These are phyloP conservation scores for Boechera stricta DNA, from an alignment of 345 rosid genomes.

Conservation along the genomic window DNA sequence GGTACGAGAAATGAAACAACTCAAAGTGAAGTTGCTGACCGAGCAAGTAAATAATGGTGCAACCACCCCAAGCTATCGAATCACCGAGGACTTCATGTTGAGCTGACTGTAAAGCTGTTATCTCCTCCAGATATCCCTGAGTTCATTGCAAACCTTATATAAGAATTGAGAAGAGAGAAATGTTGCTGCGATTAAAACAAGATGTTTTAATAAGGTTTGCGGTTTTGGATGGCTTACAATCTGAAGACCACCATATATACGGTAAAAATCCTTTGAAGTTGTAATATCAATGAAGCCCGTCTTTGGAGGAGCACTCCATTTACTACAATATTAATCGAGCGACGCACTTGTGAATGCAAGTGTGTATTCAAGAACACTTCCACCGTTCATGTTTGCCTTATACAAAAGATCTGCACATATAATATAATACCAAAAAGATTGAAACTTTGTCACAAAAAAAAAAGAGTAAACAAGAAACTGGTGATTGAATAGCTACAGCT, in stretches of 20 bases:
- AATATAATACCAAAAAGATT: too few species aligned
- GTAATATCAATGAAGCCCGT: conserved; percentile 66
- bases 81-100: conserved; percentile 82
- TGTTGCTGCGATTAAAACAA: background rate
- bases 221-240: conserved; percentile 60
- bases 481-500: too few species aligned
- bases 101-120: conserved; percentile 51
- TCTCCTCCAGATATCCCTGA: conserved; percentile 88
- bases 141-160: conserved; percentile 24
- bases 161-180: conserved; percentile 8
- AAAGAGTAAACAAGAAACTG: too few species aligned
- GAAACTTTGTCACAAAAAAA: too few species aligned
- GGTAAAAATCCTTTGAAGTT: conserved; percentile 93
- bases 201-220: conserved; percentile 9
- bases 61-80: conserved; percentile 98
- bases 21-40: conserved; percentile 99
- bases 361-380: too few species aligned
- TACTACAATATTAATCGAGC: too few species aligned
- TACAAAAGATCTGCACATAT: too few species aligned
- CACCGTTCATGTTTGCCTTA: too few species aligned
- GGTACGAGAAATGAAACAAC: conserved; percentile 93
- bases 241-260: conserved; percentile 96
- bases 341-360: too few species aligned
- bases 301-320: too few species aligned
- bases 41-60: conserved; percentile 92